phyloP scores from a whole-genome alignment of 2,329 filamentous ascomycete species.

The Cytospora chrysosperma region DNA sequence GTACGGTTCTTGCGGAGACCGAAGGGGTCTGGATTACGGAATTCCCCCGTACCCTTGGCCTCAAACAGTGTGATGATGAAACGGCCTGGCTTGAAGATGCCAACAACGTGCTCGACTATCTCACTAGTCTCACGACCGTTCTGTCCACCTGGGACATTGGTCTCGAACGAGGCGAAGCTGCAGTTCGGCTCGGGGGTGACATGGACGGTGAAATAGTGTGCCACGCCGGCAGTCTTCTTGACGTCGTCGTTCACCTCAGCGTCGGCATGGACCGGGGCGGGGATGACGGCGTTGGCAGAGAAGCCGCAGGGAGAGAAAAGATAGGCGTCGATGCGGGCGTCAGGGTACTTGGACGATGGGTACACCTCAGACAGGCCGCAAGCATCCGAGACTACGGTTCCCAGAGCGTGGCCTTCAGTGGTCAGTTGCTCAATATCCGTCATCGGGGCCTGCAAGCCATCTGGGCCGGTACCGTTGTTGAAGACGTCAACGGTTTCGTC shows the following conservation, averaged over 20 bases:
- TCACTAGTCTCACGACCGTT: slow-evolving; percentile 85
- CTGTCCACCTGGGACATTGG: slow-evolving; percentile 89
- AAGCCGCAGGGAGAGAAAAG: slow-evolving; percentile 96
- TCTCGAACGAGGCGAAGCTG: slow-evolving; percentile 97
- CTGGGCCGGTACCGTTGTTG: slow-evolving; percentile 56
- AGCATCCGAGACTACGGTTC: slow-evolving; percentile 84
- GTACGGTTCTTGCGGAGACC: slow-evolving; percentile 52
- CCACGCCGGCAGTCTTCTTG: slow-evolving; percentile 41
- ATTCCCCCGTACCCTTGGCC: slow-evolving; percentile 62
- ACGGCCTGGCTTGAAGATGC: slow-evolving; percentile 95
- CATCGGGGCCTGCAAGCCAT: slow-evolving; percentile 57
- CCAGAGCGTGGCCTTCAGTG: slow-evolving; percentile 90
- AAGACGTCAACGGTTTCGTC: slow-evolving; percentile 78
- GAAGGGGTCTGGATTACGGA: slow-evolving; percentile 36
- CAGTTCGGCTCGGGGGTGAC: slow-evolving; percentile 96
- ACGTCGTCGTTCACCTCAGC: slow-evolving; percentile 40
- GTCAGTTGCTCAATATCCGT: slow-evolving; percentile 73
- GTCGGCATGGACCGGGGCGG: slow-evolving; percentile 62
- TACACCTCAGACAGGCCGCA: slow-evolving; percentile 91
- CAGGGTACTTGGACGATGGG: slow-evolving; percentile 80
- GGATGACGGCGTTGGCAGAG: slow-evolving; percentile 93
- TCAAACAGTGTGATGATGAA: slow-evolving; percentile 98
- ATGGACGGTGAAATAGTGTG: slow-evolving; percentile 97
- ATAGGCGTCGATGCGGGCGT: slow-evolving; percentile 92
- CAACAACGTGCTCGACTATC: slow-evolving; percentile 88